Conservation (phyloP, 2,329 filamentous ascomycete species). For the Xylariaceae sp. region DNA sequence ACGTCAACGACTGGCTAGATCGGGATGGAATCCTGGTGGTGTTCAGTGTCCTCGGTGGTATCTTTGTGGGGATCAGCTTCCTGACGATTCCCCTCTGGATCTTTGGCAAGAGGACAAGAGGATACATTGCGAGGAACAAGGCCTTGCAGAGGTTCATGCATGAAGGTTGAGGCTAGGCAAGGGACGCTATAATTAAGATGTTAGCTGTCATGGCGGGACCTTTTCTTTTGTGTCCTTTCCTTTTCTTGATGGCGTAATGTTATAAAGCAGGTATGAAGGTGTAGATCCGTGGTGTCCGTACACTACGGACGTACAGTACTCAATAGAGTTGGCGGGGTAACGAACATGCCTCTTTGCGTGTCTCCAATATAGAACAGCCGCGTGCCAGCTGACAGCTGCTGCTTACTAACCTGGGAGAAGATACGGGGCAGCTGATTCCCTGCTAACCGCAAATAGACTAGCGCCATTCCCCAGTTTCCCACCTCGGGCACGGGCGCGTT, state of each 20-base stretch:
- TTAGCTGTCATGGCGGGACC: background rate
- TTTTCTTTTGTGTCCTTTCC: background rate
- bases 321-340: too few relatives aligned
- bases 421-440: too few relatives aligned
- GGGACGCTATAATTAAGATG: background rate
- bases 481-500: conserved; percentile 27
- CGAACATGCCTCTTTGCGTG: too few relatives aligned
- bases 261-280: too few relatives aligned
- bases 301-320: too few relatives aligned
- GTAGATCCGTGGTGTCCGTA: too few relatives aligned
- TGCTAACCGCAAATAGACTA: conserved; percentile 13
- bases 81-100: conserved; percentile 48
- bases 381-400: too few relatives aligned
- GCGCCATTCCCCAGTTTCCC: conserved; percentile 17
- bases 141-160: conserved; percentile 28
- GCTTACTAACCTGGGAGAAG: too few relatives aligned
- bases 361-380: too few relatives aligned
- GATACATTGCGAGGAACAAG: conserved; percentile 40
- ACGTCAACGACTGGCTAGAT: conserved; percentile 39
- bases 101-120: conserved; percentile 44
- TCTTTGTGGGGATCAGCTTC: conserved; percentile 42
- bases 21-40: conserved; percentile 36
- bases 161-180: conserved; percentile 21
- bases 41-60: conserved; percentile 37
- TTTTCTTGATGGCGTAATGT: background rate